phyloP scores from a whole-genome alignment of 352 stramenopile genomes.

The Globisporangium radiosum region DNA sequence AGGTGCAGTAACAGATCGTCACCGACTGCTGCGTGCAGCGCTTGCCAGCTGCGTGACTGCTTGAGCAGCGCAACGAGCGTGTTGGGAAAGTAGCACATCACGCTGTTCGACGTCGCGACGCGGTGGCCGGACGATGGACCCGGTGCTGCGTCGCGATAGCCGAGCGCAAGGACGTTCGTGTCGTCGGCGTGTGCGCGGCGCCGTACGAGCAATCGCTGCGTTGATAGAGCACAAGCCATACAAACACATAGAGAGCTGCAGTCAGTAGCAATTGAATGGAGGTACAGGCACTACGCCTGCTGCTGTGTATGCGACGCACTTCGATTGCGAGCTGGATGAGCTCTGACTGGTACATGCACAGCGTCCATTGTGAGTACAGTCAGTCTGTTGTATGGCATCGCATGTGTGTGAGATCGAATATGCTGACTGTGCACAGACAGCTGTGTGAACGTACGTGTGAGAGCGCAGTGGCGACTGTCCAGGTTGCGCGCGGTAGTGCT shows the following conservation, averaged over 20 bases:
- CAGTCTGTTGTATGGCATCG: too few species aligned
- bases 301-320: conserved; percentile 1
- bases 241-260: too few species aligned
- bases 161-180: conserved; percentile 59
- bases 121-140: conserved; percentile 33
- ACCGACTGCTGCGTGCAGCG: conserved; percentile 46
- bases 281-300: too few species aligned
- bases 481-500: conserved; percentile 23
- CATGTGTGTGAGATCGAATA: background rate
- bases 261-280: too few species aligned
- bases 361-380: background rate
- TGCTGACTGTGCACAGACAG: background rate
- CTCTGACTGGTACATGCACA: conserved; percentile 21
- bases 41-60: conserved; percentile 32
- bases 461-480: conserved; percentile 23
- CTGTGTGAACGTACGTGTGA: conserved; percentile 20
- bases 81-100: conserved; percentile 76
- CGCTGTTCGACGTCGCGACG: conserved; percentile 42
- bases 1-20: conserved; percentile 66
- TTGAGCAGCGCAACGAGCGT: conserved; percentile 59
- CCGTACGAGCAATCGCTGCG: conserved; percentile 31
- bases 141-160: conserved; percentile 47
- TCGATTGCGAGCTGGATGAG: conserved; percentile 46
- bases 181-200: conserved; percentile 35
- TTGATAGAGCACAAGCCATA: background rate